Conservation (phyloP, 2,329 filamentous ascomycete species). For the Chaetomium globosum region DNA sequence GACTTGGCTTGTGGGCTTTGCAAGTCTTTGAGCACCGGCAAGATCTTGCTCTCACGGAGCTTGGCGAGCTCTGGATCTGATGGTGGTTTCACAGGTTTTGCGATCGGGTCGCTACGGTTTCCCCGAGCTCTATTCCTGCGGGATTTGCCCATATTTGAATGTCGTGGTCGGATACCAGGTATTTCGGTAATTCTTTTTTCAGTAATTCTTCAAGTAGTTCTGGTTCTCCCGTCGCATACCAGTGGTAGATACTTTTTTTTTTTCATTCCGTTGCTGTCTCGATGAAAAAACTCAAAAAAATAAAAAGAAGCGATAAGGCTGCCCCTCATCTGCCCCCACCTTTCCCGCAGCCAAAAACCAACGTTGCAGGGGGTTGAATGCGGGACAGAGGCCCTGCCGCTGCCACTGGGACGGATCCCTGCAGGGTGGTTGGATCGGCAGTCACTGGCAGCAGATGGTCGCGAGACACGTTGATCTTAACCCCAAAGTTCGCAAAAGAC, state of each 20-base stretch:
- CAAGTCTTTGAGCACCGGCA: conserved; percentile 64
- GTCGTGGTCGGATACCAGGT: neutral
- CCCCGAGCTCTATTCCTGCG: conserved; percentile 56
- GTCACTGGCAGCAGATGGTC: neutral
- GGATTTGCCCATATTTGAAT: conserved; percentile 59
- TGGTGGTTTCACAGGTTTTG: conserved; percentile 62
- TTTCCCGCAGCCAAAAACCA: neutral
- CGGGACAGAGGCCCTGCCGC: neutral
- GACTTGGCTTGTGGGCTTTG: conserved; percentile 61
- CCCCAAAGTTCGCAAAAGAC: neutral
- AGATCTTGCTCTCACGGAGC: conserved; percentile 63
- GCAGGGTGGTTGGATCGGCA: neutral
- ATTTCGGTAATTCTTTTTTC: neutral
- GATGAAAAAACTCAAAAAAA: conserved; percentile 19
- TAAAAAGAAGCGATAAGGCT: conserved; percentile 16
- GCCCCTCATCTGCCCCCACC: conserved; percentile 15
- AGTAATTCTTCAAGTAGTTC: neutral
- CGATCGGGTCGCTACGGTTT: conserved; percentile 58
- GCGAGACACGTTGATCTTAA: conserved; percentile 4
- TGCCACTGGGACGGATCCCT: neutral
- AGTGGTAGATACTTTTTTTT: neutral
- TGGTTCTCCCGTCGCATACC: neutral
- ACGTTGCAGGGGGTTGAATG: neutral
- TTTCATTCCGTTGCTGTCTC: neutral
- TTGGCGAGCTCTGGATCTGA: conserved; percentile 65